A percentile compares a stretch with the other conserved stretches of the same genome.
phyloP scores from a whole-genome alignment of 2,329 filamentous ascomycete species.

The Chaetomium globosum region DNA sequence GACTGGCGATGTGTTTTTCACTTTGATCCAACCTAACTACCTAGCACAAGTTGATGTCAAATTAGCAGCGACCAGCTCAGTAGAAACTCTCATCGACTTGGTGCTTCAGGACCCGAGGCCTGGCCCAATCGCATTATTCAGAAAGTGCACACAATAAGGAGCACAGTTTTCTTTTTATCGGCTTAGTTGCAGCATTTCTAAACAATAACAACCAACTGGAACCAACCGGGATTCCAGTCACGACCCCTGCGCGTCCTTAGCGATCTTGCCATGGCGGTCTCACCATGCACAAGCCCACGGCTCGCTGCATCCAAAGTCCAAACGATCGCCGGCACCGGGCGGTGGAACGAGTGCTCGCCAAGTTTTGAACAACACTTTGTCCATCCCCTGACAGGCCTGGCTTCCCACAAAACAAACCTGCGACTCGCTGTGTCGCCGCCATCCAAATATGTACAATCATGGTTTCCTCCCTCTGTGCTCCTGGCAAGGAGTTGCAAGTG shows the following conservation, averaged over 20 bases:
- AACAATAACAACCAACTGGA: neutral
- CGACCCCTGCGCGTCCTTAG: neutral
- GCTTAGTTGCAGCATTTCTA: neutral
- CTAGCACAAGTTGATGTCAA: no score
- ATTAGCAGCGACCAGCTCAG: neutral
- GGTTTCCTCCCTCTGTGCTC: neutral
- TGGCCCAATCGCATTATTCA: neutral
- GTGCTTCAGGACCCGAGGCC: no score
- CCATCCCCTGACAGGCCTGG: neutral
- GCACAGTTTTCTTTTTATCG: neutral
- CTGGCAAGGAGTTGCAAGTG: no score
- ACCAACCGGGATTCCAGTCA: neutral
- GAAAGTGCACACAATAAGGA: neutral
- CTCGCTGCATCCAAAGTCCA: constrained; percentile 3
- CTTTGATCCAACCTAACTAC: neutral
- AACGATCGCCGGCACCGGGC: neutral
- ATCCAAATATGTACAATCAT: neutral
- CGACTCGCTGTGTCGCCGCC: neutral
- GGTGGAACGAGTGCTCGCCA: neutral
- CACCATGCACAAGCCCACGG: neutral
- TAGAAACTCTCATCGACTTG: neutral
- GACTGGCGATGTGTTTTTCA: neutral
- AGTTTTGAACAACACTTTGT: no score
- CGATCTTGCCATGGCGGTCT: neutral
- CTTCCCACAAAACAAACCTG: neutral